Evolutionary conservation across 148 eudicot genomes (phyloP).

Genomic region (Vaccinium macrocarpon): DNA sequence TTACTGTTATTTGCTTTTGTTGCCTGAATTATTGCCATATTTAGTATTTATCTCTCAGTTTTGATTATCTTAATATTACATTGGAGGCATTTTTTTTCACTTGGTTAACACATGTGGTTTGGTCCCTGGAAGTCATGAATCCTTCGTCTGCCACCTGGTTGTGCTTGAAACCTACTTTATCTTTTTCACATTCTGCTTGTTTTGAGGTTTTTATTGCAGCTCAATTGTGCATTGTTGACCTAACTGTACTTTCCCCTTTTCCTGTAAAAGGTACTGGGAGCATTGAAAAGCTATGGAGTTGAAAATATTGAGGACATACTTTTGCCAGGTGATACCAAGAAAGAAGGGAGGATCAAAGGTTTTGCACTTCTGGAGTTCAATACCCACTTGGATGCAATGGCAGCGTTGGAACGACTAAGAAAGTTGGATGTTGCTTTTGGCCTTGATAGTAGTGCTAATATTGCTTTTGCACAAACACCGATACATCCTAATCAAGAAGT

Average conservation of each 20-base stretch:
- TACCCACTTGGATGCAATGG: constrained; percentile 35
- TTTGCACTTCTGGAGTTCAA: constrained; percentile 35
- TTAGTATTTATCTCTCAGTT: neutral
- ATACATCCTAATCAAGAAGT: constrained; percentile 21
- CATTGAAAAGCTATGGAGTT: constrained; percentile 30
- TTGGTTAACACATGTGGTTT: neutral
- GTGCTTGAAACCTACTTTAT: neutral
- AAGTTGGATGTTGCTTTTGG: constrained; percentile 33
- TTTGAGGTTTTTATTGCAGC: neutral
- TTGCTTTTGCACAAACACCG: constrained; percentile 26
- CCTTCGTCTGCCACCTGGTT: neutral
- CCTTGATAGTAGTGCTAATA: constrained; percentile 27
- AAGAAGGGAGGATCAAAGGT: constrained; percentile 31
- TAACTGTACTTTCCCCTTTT: constrained; percentile 7
- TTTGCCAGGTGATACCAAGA: constrained; percentile 25
- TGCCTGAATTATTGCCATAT: neutral
- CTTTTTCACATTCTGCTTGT: neutral
- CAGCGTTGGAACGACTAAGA: constrained; percentile 27
- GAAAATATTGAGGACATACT: constrained; percentile 24
- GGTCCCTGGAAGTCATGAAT: neutral
- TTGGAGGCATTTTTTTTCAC: neutral
- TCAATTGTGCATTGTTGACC: neutral
- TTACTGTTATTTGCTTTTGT: neutral
- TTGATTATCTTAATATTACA: neutral
- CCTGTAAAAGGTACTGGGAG: constrained; percentile 22